phyloP scores from a whole-genome alignment of 306 rosid genomes.

The Prunus mongolica region DNA sequence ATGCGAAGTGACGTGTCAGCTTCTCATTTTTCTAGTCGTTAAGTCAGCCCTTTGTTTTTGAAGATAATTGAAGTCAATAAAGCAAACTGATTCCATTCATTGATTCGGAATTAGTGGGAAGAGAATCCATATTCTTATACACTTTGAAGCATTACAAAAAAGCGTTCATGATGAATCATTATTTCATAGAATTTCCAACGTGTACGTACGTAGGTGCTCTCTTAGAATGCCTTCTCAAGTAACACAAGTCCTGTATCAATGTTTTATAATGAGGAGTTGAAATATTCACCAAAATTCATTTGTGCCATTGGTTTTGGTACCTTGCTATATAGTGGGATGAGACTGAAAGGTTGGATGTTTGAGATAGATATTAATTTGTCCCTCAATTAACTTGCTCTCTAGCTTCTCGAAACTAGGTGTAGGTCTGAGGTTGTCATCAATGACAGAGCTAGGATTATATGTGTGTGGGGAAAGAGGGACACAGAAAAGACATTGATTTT shows the following conservation, averaged over 20 bases:
- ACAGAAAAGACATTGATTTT: too few species aligned
- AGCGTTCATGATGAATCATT: neutral
- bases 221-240: neutral
- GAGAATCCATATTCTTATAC: neutral
- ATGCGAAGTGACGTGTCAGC: constrained; percentile 9
- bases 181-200: neutral
- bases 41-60: constrained; percentile 1
- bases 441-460: too few species aligned
- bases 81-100: constrained; percentile 7
- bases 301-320: neutral
- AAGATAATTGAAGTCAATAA: constrained; percentile 6
- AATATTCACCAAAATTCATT: neutral
- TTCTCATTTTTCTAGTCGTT: neutral
- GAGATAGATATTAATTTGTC: too few species aligned
- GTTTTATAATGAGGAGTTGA: neutral
- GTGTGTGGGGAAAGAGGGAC: accelerated
- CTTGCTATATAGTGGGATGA: too few species aligned
- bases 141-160: neutral
- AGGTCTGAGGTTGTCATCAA: too few species aligned
- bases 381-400: too few species aligned
- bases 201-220: neutral
- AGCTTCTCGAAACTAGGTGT: too few species aligned
- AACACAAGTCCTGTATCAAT: neutral
- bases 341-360: neutral
- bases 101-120: neutral